Evolutionary conservation across 148 eudicot species (phyloP), one percentile per base, ranked within the genome.

Genomic region (Dysphania ambrosioides): DNA sequence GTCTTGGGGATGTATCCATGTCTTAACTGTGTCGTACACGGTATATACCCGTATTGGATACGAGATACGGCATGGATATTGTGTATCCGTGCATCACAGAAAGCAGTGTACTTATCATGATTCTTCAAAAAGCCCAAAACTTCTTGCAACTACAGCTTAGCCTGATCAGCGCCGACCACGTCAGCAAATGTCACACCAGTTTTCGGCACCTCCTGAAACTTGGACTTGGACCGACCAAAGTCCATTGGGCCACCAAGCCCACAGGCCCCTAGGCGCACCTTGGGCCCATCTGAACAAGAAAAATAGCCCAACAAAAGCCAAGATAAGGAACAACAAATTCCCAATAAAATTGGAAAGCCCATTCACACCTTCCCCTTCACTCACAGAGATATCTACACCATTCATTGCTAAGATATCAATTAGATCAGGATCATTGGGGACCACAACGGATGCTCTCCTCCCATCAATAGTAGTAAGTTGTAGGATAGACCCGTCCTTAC

Each of bases 241-340:
- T 95, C 99, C 99, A 95, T 95, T 42, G 99, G 99, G 11, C 99
- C 99, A 6, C 99, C 99, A 2, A 95, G 85, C 31, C 99, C 99
- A 1, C 99, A 97, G 99, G 5, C 98, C 98, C 0, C 98, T 97
- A 0, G 97, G 93, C 63, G 97, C 99, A 0, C 98, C 98, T 68
- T 95, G 97, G 1, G 96, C 87, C 77, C 97, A 78, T 2, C 92
- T 76, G 79, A 95, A 92, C 15, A 95, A 71, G 56, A 95, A 84
- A 72, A 90, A 95, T 29, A 95, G 75, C 71, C 99, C 99, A 23
- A 91, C 99, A 77, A 95, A 92, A 2, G 99, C 97, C 13, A 95
- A 71, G 4, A 87, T 32, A 0, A 97, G 99, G 60, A 95, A 95
- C 13, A 95, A 11, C 83, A 95, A 73, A 81, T 95, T 95, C 18